These are phyloP conservation scores for Trichoderma atrobrunneum DNA, from an alignment of 2,329 filamentous ascomycete species.

Conservation along the genomic window DNA sequence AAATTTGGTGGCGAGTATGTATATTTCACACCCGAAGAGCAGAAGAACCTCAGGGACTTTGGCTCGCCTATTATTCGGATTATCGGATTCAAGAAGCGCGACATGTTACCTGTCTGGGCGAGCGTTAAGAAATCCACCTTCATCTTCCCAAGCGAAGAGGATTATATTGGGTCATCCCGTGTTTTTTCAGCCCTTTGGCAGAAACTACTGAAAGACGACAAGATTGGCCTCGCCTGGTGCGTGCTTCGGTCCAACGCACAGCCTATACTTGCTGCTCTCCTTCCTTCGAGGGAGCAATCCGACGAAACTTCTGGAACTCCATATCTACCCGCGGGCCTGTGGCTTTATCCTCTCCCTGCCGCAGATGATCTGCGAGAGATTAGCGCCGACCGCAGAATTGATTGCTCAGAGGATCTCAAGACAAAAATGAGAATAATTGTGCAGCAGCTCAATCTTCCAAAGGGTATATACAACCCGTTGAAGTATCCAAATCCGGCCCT, in stretches of 20 bases:
- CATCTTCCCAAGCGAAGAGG: conserved; percentile 89
- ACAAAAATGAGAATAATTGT: conserved; percentile 80
- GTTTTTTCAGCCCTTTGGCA: conserved; percentile 90
- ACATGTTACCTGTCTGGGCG: conserved; percentile 75
- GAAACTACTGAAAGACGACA: conserved; percentile 75
- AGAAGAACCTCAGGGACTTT: conserved; percentile 73
- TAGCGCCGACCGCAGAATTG: conserved; percentile 57
- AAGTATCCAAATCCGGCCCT: conserved; percentile 90
- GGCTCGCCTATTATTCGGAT: conserved; percentile 81
- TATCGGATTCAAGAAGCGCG: conserved; percentile 87
- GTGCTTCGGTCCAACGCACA: conserved; percentile 77
- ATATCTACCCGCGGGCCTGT: conserved; percentile 76
- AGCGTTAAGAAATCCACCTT: conserved; percentile 84
- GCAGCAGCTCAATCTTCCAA: conserved; percentile 84
- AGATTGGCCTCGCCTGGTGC: conserved; percentile 87
- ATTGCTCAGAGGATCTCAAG: conserved; percentile 65
- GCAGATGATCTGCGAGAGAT: conserved; percentile 81
- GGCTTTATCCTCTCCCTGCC: conserved; percentile 84
- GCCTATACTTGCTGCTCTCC: conserved; percentile 75
- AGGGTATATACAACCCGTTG: conserved; percentile 75
- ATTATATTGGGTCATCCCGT: conserved; percentile 84
- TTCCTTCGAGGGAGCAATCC: conserved; percentile 67
- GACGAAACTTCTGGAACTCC: conserved; percentile 66
- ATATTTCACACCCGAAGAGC: conserved; percentile 80
- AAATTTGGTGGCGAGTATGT: conserved; percentile 93